These are phyloP conservation scores for Phytophthora agathidicida DNA, from an alignment of 352 stramenopile genomes.

Conservation along the genomic window DNA sequence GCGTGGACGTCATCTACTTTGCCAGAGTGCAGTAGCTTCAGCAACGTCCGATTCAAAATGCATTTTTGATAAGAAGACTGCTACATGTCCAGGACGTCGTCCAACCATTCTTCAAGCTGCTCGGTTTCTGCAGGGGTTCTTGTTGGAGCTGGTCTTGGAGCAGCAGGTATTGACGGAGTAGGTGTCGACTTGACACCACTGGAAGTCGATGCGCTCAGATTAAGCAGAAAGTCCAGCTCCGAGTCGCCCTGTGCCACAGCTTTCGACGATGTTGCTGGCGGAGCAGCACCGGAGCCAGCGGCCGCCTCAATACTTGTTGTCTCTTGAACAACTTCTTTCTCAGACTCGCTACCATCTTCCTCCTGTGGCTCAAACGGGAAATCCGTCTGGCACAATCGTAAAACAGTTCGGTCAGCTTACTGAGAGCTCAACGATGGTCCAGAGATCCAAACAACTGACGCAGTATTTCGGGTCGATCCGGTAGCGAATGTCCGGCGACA, in stretches of 20 bases:
- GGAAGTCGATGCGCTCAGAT: conserved; percentile 38
- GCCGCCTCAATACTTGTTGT: background rate
- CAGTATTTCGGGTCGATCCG: conserved; percentile 80
- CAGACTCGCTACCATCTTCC: conserved; percentile 8
- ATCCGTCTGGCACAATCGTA: conserved; percentile 33
- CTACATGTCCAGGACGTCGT: conserved; percentile 59
- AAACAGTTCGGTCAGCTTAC: conserved; percentile 4
- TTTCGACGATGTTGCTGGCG: background rate
- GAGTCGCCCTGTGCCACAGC: conserved; percentile 19
- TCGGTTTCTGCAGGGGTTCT: conserved; percentile 26
- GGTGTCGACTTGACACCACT: conserved; percentile 4
- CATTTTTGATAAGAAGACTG: conserved; percentile 13
- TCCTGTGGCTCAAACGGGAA: conserved; percentile 44
- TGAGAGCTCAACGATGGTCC: background rate
- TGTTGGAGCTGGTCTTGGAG: conserved; percentile 2
- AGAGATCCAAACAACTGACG: conserved; percentile 38
- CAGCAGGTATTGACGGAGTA: background rate
- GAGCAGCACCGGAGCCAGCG: background rate
- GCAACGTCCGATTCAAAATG: background rate
- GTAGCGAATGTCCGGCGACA: conserved; percentile 60
- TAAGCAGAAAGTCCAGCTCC: conserved; percentile 51
- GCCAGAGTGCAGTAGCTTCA: conserved; percentile 20
- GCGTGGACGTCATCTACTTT: conserved; percentile 88
- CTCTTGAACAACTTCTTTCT: conserved; percentile 7
- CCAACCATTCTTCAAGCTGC: conserved; percentile 75